Conservation (phyloP, 2,329 filamentous ascomycete genomes). For the Talaromyces sp. region DNA sequence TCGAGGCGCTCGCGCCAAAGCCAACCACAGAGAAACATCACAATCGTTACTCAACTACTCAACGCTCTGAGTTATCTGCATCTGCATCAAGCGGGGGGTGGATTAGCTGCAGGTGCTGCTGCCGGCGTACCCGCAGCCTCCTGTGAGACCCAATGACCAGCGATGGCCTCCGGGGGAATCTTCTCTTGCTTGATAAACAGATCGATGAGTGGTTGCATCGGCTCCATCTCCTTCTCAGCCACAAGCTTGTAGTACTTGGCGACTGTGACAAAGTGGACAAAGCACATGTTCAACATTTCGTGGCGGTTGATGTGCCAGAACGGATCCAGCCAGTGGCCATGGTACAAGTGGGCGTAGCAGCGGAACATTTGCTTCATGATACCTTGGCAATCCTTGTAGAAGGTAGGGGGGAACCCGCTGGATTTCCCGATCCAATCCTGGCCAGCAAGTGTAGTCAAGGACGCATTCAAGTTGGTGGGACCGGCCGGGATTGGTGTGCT, state of each 20-base stretch:
- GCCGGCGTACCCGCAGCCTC: slow-evolving; percentile 3
- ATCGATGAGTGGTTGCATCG: slow-evolving; percentile 91
- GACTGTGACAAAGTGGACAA: slow-evolving; percentile 78
- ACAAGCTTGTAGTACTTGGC: slow-evolving; percentile 79
- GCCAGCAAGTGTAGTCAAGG: slow-evolving; percentile 37
- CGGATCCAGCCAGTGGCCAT: slow-evolving; percentile 83
- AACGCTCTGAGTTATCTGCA: neutral
- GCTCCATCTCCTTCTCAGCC: slow-evolving; percentile 84
- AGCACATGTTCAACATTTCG: slow-evolving; percentile 78
- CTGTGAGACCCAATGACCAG: slow-evolving; percentile 40
- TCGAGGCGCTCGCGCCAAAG: neutral
- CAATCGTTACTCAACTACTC: neutral
- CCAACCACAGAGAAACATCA: neutral
- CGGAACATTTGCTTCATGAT: slow-evolving; percentile 99
- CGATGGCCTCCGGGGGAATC: slow-evolving; percentile 64
- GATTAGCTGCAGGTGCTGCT: neutral
- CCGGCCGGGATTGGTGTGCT: slow-evolving; percentile 48
- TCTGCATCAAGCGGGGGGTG: neutral
- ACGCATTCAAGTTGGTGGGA: slow-evolving; percentile 31
- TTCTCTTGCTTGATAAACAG: slow-evolving; percentile 86
- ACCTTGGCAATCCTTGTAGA: slow-evolving; percentile 83
- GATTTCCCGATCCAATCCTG: slow-evolving; percentile 84
- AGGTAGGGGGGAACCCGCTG: slow-evolving; percentile 87
- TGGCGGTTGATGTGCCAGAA: slow-evolving; percentile 73
- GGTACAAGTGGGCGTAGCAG: slow-evolving; percentile 96